Percentiles rank a stretch among this genome's conserved stretches.
Evolutionary conservation across 495 filamentous ascomycete genomes (phyloP).

Genomic region (Amniculicola lignicola): DNA sequence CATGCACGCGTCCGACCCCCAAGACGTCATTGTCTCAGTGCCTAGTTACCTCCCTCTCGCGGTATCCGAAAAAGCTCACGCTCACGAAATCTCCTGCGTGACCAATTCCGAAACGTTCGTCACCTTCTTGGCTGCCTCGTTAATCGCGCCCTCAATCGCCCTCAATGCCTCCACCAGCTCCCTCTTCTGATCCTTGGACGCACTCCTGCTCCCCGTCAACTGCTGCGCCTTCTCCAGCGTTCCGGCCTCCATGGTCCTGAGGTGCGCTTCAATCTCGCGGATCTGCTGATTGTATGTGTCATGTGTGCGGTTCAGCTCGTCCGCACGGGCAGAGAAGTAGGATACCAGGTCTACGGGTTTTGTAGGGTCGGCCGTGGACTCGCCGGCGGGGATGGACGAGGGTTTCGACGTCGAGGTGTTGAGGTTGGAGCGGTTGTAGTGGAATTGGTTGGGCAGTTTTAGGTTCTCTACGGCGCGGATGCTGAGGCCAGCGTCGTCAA

Average conservation of each 20-base stretch:
- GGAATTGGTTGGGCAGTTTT: slow-evolving; percentile 59
- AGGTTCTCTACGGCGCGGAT: slow-evolving; percentile 58
- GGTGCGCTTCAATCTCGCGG: slow-evolving; percentile 77
- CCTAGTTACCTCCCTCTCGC: no score
- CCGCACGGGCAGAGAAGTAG: slow-evolving; percentile 70
- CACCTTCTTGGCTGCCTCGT: slow-evolving; percentile 70
- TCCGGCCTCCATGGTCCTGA: slow-evolving; percentile 69
- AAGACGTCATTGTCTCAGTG: no score
- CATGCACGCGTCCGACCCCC: no score
- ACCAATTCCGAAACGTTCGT: slow-evolving; percentile 66
- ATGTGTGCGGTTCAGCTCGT: slow-evolving; percentile 67
- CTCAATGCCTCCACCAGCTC: slow-evolving; percentile 66
- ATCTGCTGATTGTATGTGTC: slow-evolving; percentile 65
- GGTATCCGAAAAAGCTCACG: no score
- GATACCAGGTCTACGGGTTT: slow-evolving; percentile 60
- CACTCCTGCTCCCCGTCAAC: slow-evolving; percentile 51
- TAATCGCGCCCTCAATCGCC: slow-evolving; percentile 75
- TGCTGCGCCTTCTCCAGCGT: slow-evolving; percentile 68
- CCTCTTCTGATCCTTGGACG: slow-evolving; percentile 49
- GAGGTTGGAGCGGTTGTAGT: slow-evolving; percentile 41
- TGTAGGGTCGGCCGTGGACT: slow-evolving; percentile 42
- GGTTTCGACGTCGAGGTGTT: slow-evolving; percentile 7
- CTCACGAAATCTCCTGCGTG: slow-evolving; percentile 53
- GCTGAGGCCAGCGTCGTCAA: slow-evolving; percentile 65
- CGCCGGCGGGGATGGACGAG: slow-evolving; percentile 22